Evolutionary conservation across 306 rosid species (phyloP).

Genomic region (Trichosanthes truncata): DNA sequence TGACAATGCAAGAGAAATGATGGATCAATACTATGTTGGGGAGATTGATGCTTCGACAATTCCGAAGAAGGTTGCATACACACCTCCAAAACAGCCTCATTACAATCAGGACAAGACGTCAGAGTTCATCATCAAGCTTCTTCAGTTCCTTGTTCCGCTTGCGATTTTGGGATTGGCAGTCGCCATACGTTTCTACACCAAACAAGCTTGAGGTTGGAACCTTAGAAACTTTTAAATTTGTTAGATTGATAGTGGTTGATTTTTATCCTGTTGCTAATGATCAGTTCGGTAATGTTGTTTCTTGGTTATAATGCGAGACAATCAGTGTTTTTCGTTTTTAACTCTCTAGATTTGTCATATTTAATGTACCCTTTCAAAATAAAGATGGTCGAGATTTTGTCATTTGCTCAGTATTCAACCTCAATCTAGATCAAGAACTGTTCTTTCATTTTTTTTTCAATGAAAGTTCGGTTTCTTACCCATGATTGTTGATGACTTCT

Average conservation of each 20-base stretch:
- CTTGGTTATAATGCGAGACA: background rate
- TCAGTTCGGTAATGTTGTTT: background rate
- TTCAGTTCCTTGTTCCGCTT: conserved; percentile 48
- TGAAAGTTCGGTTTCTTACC: too few relatives aligned
- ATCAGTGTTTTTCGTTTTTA: background rate
- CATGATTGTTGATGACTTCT: background rate
- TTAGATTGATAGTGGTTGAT: background rate
- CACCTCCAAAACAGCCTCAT: conserved; percentile 46
- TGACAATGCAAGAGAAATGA: conserved; percentile 39
- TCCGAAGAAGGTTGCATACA: conserved; percentile 26
- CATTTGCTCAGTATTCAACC: background rate
- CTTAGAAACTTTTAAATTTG: background rate
- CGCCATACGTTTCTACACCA: conserved; percentile 42
- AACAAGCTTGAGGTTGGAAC: conserved; percentile 22
- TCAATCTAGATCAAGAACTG: background rate
- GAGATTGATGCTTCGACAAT: conserved; percentile 37
- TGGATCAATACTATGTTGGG: conserved; percentile 36
- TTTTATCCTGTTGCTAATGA: background rate
- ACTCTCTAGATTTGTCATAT: background rate
- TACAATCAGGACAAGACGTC: conserved; percentile 56
- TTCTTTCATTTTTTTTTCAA: background rate
- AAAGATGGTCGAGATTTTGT: background rate
- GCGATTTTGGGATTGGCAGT: conserved; percentile 47
- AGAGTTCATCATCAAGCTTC: conserved; percentile 44
- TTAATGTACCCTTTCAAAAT: background rate